A percentile compares a stretch with the other conserved stretches of the same genome.
Evolutionary conservation across 441 rosid species (phyloP).

Genomic region (Melastoma candidum): DNA sequence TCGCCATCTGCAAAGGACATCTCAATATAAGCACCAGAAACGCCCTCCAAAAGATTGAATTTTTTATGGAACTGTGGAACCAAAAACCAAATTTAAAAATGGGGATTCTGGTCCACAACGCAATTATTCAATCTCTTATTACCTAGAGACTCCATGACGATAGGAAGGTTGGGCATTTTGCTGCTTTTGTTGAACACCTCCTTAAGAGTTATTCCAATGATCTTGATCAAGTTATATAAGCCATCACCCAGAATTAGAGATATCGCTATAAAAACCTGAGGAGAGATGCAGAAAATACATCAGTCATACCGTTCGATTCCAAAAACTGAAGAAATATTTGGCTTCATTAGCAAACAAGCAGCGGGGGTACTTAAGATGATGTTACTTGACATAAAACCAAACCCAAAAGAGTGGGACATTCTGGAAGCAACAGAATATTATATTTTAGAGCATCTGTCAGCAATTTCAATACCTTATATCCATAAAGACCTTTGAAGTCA

Average conservation of each 20-base stretch:
- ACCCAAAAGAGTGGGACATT: neutral
- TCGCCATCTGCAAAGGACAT: conserved; percentile 31
- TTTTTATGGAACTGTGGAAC: no score
- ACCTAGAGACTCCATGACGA: conserved; percentile 47
- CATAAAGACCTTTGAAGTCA: conserved; percentile 90
- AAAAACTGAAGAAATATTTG: neutral
- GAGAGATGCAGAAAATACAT: neutral
- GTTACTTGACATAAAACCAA: no score
- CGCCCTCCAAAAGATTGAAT: neutral
- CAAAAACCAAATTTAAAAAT: no score
- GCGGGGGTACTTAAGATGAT: neutral
- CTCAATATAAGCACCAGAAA: neutral
- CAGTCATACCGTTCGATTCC: neutral
- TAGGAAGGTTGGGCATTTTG: conserved; percentile 46
- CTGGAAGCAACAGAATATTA: neutral
- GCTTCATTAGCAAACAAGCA: neutral
- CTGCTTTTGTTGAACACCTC: conserved; percentile 53
- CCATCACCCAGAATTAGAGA: conserved; percentile 88
- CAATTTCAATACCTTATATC: conserved; percentile 53
- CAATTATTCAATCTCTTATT: conserved; percentile 16
- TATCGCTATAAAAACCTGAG: conserved; percentile 78
- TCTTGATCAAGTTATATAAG: conserved; percentile 80
- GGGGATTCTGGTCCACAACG: no score
- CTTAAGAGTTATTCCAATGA: conserved; percentile 48
- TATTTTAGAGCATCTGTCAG: neutral